Percentiles rank a stretch among this genome's conserved stretches.
These are phyloP conservation scores for Globisporangium middletonii DNA, from an alignment of 352 stramenopile genomes.

Conservation along the genomic window DNA sequence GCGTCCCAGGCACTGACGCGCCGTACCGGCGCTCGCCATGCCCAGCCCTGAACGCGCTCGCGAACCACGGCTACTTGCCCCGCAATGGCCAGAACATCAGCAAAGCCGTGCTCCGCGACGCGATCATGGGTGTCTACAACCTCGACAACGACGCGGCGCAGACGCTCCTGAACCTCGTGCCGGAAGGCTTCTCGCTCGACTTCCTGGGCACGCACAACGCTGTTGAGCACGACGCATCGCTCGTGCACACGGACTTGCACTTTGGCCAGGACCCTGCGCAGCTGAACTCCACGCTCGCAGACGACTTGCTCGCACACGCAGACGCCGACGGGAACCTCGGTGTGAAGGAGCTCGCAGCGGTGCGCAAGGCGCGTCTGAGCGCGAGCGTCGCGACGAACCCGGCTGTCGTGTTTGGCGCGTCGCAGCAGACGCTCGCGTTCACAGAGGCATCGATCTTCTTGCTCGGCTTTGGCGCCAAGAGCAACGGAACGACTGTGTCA, in stretches of 20 bases:
- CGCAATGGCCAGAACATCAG: slow-evolving; percentile 16
- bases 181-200: slow-evolving; percentile 34
- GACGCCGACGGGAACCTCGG: too few species aligned
- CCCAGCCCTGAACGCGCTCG: slow-evolving; percentile 58
- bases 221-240: slow-evolving; percentile 64
- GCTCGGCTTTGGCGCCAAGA: slow-evolving; percentile 26
- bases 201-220: slow-evolving; percentile 44
- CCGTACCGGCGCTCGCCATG: slow-evolving; percentile 49
- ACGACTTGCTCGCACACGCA: too few species aligned
- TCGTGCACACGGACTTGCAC: too few species aligned
- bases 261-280: too few species aligned
- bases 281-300: too few species aligned
- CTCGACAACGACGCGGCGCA: slow-evolving; percentile 28
- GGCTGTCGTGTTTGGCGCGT: slow-evolving; percentile 5
- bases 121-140: slow-evolving; percentile 39
- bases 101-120: slow-evolving; percentile 24
- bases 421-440: slow-evolving; percentile 29
- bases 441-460: slow-evolving; percentile 29
- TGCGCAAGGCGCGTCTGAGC: too few species aligned
- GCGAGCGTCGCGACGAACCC: too few species aligned
- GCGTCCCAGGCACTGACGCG: slow-evolving; percentile 32
- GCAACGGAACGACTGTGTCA: slow-evolving; percentile 13
- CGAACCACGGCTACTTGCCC: slow-evolving; percentile 3
- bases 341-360: too few species aligned
- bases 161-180: slow-evolving; percentile 24